Base-by-base conservation (phyloP, 306 rosid genomes). In the Acacia acuminata region DNA sequence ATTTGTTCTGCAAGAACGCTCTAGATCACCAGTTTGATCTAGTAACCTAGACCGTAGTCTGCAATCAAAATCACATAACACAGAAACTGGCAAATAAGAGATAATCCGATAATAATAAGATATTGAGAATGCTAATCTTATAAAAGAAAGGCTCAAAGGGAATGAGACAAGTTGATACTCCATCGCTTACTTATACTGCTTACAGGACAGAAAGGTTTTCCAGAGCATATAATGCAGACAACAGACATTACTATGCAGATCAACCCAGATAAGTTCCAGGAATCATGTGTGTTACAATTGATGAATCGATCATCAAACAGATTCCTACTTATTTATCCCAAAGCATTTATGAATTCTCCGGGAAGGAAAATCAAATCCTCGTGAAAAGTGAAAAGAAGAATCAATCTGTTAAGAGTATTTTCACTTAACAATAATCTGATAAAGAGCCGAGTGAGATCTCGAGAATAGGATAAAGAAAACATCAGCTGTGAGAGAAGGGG, bases 1-100 rank as follows among this genome's bases (percentile, higher is more conserved):
- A 78, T 55, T 72, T 79, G 70, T 60, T 82, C 90, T 85, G 86
- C 88, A 77, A 72, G 34, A 78, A 85, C 10, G 85, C 84, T 74
- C 45, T 66, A 69, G 60, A 79, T 65, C 70, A 83, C 53, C 80
- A 76, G 82, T 77, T 82, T 65, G 73, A 79, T 87, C 84, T 61
- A 82, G 79, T 25, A 22, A 51, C 47, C 84, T 75, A 68, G 42
- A 63, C 10, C 30, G 16, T 61, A 68, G 34, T 40, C 10, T 43
- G n/a, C 66, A 80, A 75, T 73, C 61, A 38, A 34, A 64, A 73
- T n/a, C 69, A 27, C 34, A 32, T 8, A 51, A 56, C 73, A 71
- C 44, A 17, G 53, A 45, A 53, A 65, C 8, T 25, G 34, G 22
- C 1, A 72, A 48, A 47, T 27, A 72, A 45, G 42, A 47, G 43